Conservation (phyloP, 768 basidiomycete species). For the Suillus plorans region DNA sequence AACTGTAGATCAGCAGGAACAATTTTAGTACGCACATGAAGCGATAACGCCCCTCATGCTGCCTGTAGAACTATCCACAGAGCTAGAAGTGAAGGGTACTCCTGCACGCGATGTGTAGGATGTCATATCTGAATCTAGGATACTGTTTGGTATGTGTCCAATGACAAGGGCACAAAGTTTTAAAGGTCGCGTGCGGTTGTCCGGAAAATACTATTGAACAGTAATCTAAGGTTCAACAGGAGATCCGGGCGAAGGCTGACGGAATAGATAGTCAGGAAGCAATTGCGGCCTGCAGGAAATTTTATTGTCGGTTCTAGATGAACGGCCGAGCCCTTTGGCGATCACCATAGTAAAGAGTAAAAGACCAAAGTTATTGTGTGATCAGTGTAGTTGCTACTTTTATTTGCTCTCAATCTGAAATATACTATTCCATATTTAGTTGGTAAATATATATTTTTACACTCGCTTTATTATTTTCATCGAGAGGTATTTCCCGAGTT, state of each 20-base stretch:
- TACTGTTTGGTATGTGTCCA: background rate
- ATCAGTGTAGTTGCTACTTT: no score
- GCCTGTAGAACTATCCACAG: conserved; percentile 42
- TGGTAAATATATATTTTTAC: no score
- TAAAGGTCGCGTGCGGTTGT: background rate
- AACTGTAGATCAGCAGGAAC: conserved; percentile 1
- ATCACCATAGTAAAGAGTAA: background rate
- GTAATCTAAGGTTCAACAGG: background rate
- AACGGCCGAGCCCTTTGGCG: background rate
- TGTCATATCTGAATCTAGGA: conserved; percentile 36
- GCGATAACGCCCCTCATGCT: conserved; percentile 57
- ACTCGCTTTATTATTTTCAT: no score
- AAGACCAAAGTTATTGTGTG: no score
- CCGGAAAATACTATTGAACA: background rate
- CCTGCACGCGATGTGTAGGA: conserved; percentile 37
- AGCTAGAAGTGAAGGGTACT: conserved; percentile 43
- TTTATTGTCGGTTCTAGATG: background rate
- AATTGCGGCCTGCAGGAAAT: background rate
- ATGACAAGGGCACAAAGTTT: background rate
- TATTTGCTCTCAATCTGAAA: no score
- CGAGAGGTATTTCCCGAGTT: no score
- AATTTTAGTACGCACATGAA: conserved; percentile 46
- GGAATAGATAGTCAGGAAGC: background rate
- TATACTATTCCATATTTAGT: no score
- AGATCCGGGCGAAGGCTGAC: background rate